phyloP scores from a whole-genome alignment of 202 grass and related monocot genomes.

The Dendrocalamus latiflorus region DNA sequence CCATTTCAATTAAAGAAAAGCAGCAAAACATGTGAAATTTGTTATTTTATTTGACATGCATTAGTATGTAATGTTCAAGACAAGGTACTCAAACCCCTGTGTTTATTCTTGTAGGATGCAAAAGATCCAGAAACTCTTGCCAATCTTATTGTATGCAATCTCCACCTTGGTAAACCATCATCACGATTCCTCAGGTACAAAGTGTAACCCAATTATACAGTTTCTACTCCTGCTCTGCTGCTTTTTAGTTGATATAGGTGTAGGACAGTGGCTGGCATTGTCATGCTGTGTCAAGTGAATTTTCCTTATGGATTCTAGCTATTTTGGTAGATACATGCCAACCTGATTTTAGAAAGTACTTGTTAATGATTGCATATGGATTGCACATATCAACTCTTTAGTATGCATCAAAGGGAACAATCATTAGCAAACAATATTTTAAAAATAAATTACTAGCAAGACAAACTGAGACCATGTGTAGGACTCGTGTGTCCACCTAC shows the following conservation, averaged over 20 bases:
- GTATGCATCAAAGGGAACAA: background rate
- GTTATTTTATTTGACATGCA: no score
- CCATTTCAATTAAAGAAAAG: no score
- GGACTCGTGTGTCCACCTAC: background rate
- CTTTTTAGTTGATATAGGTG: background rate
- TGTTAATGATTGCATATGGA: background rate
- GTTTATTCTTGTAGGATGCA: no score
- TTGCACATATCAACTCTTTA: background rate
- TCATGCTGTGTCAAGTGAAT: background rate
- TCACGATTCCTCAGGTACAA: no score
- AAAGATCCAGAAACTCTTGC: no score
- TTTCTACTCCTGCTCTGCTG: slow-evolving; percentile 7
- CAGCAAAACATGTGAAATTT: no score
- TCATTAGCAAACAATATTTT: background rate
- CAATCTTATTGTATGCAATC: no score
- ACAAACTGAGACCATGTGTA: background rate
- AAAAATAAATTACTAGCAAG: background rate
- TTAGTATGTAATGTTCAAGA: no score
- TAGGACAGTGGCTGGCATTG: background rate
- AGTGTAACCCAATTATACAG: no score
- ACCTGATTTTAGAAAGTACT: background rate
- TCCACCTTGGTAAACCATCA: no score
- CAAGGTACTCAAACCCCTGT: no score
- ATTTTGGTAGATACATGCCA: background rate
- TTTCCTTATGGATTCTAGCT: slow-evolving; percentile 2